These are phyloP conservation scores for Backusella mclennaniae DNA, from an alignment of 192 early-diverging fungal species.

Conservation along the genomic window DNA sequence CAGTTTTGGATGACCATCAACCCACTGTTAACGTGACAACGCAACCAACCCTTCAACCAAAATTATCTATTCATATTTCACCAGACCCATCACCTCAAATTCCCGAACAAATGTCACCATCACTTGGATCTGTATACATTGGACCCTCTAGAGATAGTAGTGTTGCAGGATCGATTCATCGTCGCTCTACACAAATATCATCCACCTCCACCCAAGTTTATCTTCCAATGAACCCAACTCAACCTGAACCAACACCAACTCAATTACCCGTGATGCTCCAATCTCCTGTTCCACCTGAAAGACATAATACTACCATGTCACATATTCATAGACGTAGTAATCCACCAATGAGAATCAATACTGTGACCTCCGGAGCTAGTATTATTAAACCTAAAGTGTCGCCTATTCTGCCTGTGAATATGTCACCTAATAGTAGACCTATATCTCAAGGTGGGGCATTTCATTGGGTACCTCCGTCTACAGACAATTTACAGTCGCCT, in stretches of 20 bases:
- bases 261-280: background rate
- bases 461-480: background rate
- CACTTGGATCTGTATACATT: background rate
- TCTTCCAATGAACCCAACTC: background rate
- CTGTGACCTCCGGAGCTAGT: background rate
- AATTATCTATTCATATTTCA: background rate
- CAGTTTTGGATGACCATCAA: background rate
- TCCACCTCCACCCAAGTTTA: background rate
- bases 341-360: background rate
- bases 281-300: background rate
- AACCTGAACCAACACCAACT: background rate
- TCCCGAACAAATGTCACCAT: background rate
- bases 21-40: background rate
- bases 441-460: background rate
- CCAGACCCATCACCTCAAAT: background rate
- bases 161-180: background rate
- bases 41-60: background rate
- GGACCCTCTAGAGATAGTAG: background rate
- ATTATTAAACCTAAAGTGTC: background rate
- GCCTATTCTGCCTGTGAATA: background rate
- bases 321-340: background rate
- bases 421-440: background rate
- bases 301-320: background rate
- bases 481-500: background rate
- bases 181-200: background rate